Conservation (phyloP, 228 moss, liverwort and hornwort genomes). For the Sphagnum fallax region DNA sequence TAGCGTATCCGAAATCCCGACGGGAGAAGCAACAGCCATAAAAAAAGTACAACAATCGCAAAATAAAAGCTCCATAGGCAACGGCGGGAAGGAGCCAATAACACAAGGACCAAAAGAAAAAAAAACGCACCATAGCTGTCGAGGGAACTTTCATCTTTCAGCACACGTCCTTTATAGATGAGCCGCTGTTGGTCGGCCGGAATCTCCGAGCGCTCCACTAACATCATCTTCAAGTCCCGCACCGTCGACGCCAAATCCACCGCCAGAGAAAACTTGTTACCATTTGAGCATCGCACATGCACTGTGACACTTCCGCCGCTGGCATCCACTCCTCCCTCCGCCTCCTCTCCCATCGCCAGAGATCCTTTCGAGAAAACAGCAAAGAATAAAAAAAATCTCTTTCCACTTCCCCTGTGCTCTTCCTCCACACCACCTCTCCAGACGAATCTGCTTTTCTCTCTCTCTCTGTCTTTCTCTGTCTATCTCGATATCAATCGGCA, state of each 20-base stretch:
- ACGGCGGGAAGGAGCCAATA: not conserved
- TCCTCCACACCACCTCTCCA: too few species aligned
- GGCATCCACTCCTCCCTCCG: conserved; percentile 28
- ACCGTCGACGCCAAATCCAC: conserved; percentile 78
- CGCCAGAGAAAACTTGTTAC: conserved; percentile 94
- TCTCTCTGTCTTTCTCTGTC: too few species aligned
- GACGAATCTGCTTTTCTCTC: too few species aligned
- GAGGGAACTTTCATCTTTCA: conserved; percentile 85
- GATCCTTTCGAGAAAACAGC: too few species aligned
- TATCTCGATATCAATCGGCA: too few species aligned
- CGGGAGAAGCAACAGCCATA: too few species aligned
- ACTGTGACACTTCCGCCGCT: conserved; percentile 31
- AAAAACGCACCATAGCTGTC: conserved; percentile 68
- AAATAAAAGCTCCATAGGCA: too few species aligned
- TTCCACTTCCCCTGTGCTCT: too few species aligned
- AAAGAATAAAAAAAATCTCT: too few species aligned
- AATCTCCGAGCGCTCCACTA: conserved; percentile 86
- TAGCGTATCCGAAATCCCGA: too few species aligned
- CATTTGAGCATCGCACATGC: conserved; percentile 86
- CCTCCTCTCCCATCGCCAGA: conserved; percentile 29
- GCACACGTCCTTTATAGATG: conserved; percentile 95
- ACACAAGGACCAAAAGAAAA: not conserved
- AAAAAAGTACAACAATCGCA: too few species aligned
- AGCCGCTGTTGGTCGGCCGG: conserved; percentile 97
- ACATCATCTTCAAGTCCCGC: conserved; percentile 51